A percentile compares a stretch with the other conserved stretches of the same genome.
phyloP scores from a whole-genome alignment of 306 rosid species.

The Calophaca sinica region DNA sequence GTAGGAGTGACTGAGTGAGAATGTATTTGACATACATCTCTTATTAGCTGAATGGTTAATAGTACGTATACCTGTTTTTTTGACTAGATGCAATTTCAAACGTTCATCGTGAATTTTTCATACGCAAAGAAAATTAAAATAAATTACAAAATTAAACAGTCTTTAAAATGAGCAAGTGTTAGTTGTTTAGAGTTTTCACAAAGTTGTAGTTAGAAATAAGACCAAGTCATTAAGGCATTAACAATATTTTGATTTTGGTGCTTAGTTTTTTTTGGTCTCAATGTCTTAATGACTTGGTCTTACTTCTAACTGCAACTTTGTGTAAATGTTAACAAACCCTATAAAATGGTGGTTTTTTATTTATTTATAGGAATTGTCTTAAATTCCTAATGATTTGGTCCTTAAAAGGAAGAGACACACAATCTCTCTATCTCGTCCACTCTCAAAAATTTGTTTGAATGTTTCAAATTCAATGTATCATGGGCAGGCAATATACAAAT shows the following conservation, averaged over 20 bases:
- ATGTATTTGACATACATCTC: too few species aligned
- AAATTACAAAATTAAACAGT: background rate
- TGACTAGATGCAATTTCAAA: background rate
- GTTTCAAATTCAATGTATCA: background rate
- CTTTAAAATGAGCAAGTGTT: background rate
- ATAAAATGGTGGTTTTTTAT: too few species aligned
- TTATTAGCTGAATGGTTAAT: too few species aligned
- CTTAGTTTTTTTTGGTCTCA: too few species aligned
- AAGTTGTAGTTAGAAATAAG: background rate
- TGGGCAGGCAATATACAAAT: conserved; percentile 3
- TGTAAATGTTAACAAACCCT: too few species aligned
- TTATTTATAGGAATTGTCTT: too few species aligned
- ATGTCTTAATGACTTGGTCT: too few species aligned
- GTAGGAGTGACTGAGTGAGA: too few species aligned
- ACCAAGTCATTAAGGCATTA: background rate
- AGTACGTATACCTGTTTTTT: background rate
- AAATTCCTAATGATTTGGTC: too few species aligned
- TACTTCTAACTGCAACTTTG: too few species aligned
- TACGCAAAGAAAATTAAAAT: background rate
- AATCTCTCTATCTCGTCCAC: background rate
- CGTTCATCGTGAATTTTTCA: background rate
- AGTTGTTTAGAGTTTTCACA: conserved; percentile 12
- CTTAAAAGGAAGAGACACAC: too few species aligned
- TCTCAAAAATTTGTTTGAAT: conserved; percentile 22
- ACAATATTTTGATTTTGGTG: background rate